Evolutionary conservation across 768 basidiomycete genomes (phyloP), one percentile per base, ranked within the genome.

Genomic region (Rhodotorula sphaerocarpa): DNA sequence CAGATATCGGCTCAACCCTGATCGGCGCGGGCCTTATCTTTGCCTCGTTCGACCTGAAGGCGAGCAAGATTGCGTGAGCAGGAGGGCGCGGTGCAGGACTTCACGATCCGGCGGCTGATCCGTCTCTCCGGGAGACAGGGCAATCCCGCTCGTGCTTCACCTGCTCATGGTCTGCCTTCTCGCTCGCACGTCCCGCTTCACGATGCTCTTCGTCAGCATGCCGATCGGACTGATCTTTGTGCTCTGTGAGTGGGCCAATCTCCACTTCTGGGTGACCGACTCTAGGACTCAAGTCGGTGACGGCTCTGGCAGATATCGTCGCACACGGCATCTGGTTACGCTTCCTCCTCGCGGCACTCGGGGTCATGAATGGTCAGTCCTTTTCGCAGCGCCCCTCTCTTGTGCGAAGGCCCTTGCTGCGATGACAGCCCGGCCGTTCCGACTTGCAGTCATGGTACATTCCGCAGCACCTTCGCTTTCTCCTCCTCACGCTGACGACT

Each of bases 21-120:
- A 67, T 67, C 59, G 66, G 62, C 9, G 28, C 51, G 5, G 50
- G 34, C 2, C 53, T 67, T 25, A 63, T 67, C 62, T 67, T 63
- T 25, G 58, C 59, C 10, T 39, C 45, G 12, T 67, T 67, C 50
- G 62, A 67, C 51, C 51, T 57, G 27, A 60, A 59, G 21, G 66
- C 66, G 1, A 30, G 34, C 5, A 63, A 63, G 36, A 67, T 67
- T 18, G 66, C 66, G 42, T 60, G 7, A 21, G 58, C 20, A 9
- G 25, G 2, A 15, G 3, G 41, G 16, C 56, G 16, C 14, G 14
- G 23, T 41, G 23, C 14, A 7, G 10, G 30, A 0, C 15, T 12
- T 14, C 0, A 5, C 9, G 20, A 20, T 12, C 41, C 1, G 1
- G 34, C 30, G n/a, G 2, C 27, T 10, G 3, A 20, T 23, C 33